A percentile compares a stretch with the other conserved stretches of the same genome.
These are phyloP conservation scores for Blastobotrys indianensis DNA, from an alignment of 1,139 yeast species.

Conservation along the genomic window DNA sequence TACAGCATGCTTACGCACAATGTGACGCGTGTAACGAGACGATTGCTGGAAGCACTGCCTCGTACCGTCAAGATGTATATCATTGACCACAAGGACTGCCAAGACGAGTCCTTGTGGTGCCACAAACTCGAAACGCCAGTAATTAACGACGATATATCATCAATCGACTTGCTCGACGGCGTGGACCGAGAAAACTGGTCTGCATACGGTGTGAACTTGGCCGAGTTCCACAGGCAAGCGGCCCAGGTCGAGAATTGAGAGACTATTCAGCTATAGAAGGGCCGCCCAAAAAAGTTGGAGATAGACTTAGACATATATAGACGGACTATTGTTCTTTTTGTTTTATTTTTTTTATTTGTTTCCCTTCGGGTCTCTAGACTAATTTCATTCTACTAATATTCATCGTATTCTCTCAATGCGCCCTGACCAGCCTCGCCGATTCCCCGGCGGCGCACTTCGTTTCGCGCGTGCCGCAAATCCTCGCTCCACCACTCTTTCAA, in stretches of 20 bases:
- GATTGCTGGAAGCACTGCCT: constrained; percentile 9
- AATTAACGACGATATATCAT: constrained; percentile 7
- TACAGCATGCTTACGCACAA: constrained; percentile 8
- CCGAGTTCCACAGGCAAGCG: background rate
- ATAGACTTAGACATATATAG: constrained; percentile 1
- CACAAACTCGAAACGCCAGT: constrained; percentile 1
- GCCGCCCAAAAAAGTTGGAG: background rate
- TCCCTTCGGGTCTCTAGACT: too few species aligned
- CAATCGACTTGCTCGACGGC: constrained; percentile 9
- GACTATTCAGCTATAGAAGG: background rate
- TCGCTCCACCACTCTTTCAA: too few species aligned
- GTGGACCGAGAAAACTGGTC: constrained; percentile 7
- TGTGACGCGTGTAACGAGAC: constrained; percentile 3
- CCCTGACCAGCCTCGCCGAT: too few species aligned
- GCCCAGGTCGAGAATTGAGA: constrained; percentile 4
- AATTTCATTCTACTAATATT: too few species aligned
- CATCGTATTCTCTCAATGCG: too few species aligned
- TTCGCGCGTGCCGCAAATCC: too few species aligned
- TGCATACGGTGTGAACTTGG: constrained; percentile 3
- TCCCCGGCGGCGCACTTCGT: too few species aligned
- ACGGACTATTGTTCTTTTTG: constrained; percentile 2
- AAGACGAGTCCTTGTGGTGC: constrained; percentile 12
- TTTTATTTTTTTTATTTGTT: background rate
- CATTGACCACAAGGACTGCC: constrained; percentile 12
- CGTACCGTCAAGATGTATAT: constrained; percentile 10